Percentiles rank a stretch among this genome's conserved stretches.
Evolutionary conservation across 2,329 filamentous ascomycete genomes (phyloP).

Genomic region (Dendrostoma leiphaemia): DNA sequence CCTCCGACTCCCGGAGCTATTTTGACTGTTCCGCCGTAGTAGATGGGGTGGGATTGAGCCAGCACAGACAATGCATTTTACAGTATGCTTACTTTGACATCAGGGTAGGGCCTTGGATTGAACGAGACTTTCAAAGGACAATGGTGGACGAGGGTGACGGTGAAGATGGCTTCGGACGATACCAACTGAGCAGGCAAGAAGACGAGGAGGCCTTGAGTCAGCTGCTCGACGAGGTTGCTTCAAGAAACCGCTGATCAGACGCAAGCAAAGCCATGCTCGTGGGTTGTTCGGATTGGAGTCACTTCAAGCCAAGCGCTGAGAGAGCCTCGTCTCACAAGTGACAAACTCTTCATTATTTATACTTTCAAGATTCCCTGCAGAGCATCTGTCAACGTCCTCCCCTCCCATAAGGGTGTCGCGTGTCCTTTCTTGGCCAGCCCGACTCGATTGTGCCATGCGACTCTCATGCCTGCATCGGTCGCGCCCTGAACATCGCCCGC

Average conservation of each 20-base stretch:
- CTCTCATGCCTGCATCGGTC: slow-evolving; percentile 34
- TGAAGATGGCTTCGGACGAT: slow-evolving; percentile 5
- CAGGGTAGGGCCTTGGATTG: neutral
- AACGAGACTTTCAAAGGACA: slow-evolving; percentile 2
- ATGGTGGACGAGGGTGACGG: neutral
- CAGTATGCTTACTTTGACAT: slow-evolving; percentile 8
- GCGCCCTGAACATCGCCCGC: slow-evolving; percentile 38
- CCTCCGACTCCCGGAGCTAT: too few species aligned
- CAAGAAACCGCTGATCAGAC: neutral
- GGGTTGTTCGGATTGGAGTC: too few species aligned
- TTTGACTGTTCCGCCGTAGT: too few species aligned
- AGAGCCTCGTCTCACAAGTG: neutral
- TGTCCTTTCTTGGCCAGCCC: slow-evolving; percentile 27
- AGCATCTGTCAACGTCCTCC: slow-evolving; percentile 22
- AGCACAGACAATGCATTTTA: neutral
- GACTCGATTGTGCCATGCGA: slow-evolving; percentile 37
- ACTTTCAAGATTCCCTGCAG: slow-evolving; percentile 20
- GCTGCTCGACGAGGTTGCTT: neutral
- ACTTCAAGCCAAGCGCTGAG: too few species aligned
- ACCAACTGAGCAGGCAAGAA: neutral
- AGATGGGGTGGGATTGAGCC: neutral
- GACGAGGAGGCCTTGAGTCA: slow-evolving; percentile 1
- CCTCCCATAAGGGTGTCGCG: slow-evolving; percentile 24
- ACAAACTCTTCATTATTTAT: too few species aligned
- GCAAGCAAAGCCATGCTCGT: too few species aligned